These are phyloP conservation scores for Dictyostelium brefeldianum DNA, from an alignment of 78 protist species.

Conservation along the genomic window DNA sequence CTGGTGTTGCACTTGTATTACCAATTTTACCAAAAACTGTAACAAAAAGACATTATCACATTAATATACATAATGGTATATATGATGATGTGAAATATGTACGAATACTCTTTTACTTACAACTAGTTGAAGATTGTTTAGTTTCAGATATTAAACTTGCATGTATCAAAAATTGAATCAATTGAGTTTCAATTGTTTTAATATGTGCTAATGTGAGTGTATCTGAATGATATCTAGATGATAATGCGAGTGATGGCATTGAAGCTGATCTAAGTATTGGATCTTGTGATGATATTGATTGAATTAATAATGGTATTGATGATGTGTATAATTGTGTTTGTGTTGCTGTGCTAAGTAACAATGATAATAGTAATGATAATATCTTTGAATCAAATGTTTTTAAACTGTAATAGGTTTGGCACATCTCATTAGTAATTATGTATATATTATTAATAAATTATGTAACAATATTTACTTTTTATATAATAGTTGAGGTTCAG, in stretches of 20 bases:
- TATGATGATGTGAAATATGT: no score
- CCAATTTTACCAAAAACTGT: conserved; percentile 6
- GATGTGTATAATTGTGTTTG: conserved; percentile 8
- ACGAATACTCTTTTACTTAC: not conserved
- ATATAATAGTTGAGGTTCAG: conserved; percentile 60
- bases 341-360: conserved; percentile 4
- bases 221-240: conserved; percentile 31
- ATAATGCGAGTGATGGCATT: conserved; percentile 39
- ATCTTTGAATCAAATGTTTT: conserved; percentile 56
- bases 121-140: conserved; percentile 47
- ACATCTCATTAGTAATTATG: not conserved
- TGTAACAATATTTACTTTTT: conserved; percentile 49
- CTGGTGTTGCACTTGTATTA: conserved; percentile 49
- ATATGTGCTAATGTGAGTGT: conserved; percentile 19
- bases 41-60: not conserved
- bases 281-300: conserved; percentile 62
- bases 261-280: conserved; percentile 48
- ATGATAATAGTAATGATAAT: conserved; percentile 42
- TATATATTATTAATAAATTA: not conserved
- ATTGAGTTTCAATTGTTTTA: conserved; percentile 67
- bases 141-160: conserved; percentile 64
- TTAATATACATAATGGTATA: not conserved
- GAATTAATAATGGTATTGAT: conserved; percentile 49
- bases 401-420: no score
- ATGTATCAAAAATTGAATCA: conserved; percentile 57